phyloP scores from a whole-genome alignment of 805 yeast species.

The Candida insectalens region DNA sequence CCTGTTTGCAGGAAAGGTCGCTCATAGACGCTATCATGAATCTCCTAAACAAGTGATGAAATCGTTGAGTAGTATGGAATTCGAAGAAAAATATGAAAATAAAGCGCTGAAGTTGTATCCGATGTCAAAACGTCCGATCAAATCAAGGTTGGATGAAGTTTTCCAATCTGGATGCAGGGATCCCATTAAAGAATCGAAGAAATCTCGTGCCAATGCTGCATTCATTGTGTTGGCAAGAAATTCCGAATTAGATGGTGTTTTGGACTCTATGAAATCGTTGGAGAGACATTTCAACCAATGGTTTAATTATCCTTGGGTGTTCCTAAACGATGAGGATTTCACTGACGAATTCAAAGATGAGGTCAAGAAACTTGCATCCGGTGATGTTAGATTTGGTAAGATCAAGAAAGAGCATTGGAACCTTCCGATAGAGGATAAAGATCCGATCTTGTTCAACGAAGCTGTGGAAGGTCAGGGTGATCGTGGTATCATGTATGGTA shows the following conservation, averaged over 20 bases:
- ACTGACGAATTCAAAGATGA: conserved; percentile 47
- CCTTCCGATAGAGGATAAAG: conserved; percentile 36
- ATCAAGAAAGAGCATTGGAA: conserved; percentile 60
- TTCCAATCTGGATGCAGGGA: conserved; percentile 26
- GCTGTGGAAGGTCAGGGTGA: conserved; percentile 71
- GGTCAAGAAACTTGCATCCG: conserved; percentile 43
- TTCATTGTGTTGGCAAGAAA: conserved; percentile 79
- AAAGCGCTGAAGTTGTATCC: conserved; percentile 13
- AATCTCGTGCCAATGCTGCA: conserved; percentile 65
- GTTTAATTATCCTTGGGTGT: conserved; percentile 90
- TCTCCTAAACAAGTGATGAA: too few species aligned
- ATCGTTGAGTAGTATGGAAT: conserved; percentile 2
- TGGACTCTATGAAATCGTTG: conserved; percentile 59
- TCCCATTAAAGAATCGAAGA: conserved; percentile 11
- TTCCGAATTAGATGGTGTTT: conserved; percentile 67
- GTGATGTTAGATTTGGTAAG: conserved; percentile 63
- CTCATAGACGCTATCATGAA: too few species aligned
- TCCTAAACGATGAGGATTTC: conserved; percentile 75
- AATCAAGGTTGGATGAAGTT: conserved; percentile 18
- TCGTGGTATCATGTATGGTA: conserved; percentile 75
- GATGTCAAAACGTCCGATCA: conserved; percentile 18
- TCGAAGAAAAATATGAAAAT: conserved; percentile 12
- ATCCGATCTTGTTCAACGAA: conserved; percentile 37
- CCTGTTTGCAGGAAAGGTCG: too few species aligned
- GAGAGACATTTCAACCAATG: conserved; percentile 90